These are phyloP conservation scores for Vitis hybrid DNA, from an alignment of 177 flowering plant species.

Conservation along the genomic window DNA sequence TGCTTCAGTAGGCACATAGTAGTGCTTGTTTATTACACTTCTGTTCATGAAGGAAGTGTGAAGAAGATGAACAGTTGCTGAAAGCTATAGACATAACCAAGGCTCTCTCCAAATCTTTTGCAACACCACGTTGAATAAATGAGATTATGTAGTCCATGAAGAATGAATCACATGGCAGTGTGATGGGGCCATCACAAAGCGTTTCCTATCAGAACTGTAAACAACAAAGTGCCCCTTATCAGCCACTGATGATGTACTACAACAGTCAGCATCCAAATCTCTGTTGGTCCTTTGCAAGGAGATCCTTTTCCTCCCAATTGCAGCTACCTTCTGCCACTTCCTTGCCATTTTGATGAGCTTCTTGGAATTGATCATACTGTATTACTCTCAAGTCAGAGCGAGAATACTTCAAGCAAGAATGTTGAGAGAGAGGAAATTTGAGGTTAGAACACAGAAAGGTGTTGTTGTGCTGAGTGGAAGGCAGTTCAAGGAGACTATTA, in stretches of 20 bases:
- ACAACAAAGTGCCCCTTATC: constrained; percentile 10
- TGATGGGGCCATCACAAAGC: background rate
- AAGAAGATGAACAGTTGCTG: background rate
- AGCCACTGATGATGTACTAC: constrained; percentile 8
- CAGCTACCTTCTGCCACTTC: constrained; percentile 21
- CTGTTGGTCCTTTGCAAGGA: background rate
- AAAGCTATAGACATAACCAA: background rate
- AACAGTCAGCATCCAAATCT: too few species aligned
- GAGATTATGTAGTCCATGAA: constrained; percentile 2
- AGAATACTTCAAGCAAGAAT: background rate
- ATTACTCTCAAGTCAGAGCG: background rate
- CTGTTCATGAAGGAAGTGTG: background rate
- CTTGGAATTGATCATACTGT: constrained; percentile 8
- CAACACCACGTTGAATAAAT: background rate
- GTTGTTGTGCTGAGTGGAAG: constrained; percentile 1
- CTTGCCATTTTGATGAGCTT: constrained; percentile 18
- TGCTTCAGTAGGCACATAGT: too few species aligned
- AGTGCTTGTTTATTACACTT: too few species aligned
- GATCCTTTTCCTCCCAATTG: constrained; percentile 11
- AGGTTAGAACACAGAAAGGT: background rate
- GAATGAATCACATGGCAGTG: background rate
- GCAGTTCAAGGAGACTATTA: background rate
- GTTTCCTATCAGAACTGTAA: background rate
- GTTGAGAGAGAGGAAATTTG: background rate
- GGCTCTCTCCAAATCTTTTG: background rate